These are phyloP conservation scores for Aeminium ludgeri DNA, from an alignment of 495 filamentous ascomycete species.

Conservation along the genomic window DNA sequence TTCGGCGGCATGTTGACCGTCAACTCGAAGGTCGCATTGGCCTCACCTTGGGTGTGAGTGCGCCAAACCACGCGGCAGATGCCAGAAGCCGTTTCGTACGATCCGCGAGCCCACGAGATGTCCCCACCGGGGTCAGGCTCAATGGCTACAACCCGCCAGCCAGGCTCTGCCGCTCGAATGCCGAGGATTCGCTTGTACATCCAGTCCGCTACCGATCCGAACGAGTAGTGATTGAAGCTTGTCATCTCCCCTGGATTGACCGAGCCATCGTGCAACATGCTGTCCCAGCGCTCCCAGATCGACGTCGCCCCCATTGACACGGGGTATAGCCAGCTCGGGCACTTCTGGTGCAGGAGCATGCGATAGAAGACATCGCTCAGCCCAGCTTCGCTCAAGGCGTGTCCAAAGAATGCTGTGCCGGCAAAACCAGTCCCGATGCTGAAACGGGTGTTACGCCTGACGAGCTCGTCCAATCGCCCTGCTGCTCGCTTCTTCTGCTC, in stretches of 20 bases:
- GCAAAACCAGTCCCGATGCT: slow-evolving; percentile 38
- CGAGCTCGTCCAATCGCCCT: slow-evolving; percentile 23
- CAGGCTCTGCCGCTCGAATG: no score
- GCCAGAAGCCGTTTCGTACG: no score
- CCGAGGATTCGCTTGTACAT: slow-evolving; percentile 1
- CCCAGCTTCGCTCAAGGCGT: slow-evolving; percentile 26
- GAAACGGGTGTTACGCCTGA: slow-evolving; percentile 26
- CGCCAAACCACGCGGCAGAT: no score
- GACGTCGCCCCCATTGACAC: slow-evolving; percentile 36
- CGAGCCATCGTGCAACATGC: slow-evolving; percentile 31
- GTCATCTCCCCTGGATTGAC: slow-evolving; percentile 39
- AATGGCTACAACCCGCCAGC: no score
- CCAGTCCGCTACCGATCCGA: slow-evolving; percentile 26
- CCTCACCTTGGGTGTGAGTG: no score
- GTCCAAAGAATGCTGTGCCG: slow-evolving; percentile 34
- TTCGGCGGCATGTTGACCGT: no score
- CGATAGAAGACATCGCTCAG: slow-evolving; percentile 19
- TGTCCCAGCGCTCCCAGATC: slow-evolving; percentile 43
- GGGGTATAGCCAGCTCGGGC: slow-evolving; percentile 36
- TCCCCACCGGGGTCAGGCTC: no score
- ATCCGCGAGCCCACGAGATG: no score
- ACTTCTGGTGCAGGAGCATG: slow-evolving; percentile 26
- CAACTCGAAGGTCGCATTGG: no score
- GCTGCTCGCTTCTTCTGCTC: slow-evolving; percentile 24
- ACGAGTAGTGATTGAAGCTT: slow-evolving; percentile 38